Evolutionary conservation across 768 basidiomycete species (phyloP).

Genomic region (Auricularia auricula-judae): DNA sequence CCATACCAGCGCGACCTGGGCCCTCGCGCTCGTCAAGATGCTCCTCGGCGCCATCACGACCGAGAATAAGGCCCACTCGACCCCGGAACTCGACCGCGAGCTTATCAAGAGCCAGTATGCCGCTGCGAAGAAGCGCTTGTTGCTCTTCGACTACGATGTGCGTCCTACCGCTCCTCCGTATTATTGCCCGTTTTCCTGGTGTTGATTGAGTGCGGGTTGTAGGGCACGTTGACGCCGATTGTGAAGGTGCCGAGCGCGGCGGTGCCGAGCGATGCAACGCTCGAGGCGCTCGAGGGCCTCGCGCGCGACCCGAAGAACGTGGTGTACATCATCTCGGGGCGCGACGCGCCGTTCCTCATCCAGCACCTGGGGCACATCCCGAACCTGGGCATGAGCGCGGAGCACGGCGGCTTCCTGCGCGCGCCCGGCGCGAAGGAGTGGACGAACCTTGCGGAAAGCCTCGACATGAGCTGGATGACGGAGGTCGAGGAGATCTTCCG

Average conservation of each 20-base stretch:
- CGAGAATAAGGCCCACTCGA: constrained; percentile 70
- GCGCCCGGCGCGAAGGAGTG: constrained; percentile 60
- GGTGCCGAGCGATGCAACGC: constrained; percentile 60
- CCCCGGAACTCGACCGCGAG: constrained; percentile 67
- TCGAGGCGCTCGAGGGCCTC: constrained; percentile 62
- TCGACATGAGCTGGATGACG: constrained; percentile 97
- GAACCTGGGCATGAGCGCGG: constrained; percentile 83
- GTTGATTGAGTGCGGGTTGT: neutral
- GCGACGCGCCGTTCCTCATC: constrained; percentile 86
- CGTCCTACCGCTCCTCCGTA: constrained; percentile 18
- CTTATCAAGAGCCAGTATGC: constrained; percentile 51
- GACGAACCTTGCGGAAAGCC: constrained; percentile 77
- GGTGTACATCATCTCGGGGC: constrained; percentile 95
- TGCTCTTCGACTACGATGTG: constrained; percentile 95
- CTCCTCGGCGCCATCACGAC: constrained; percentile 71
- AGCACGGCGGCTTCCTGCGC: constrained; percentile 89
- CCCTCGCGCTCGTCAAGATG: constrained; percentile 79
- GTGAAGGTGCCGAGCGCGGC: constrained; percentile 90
- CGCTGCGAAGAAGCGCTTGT: constrained; percentile 67
- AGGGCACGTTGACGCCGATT: constrained; percentile 96
- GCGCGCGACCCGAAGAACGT: constrained; percentile 76
- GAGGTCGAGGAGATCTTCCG: constrained; percentile 94
- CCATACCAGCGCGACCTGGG: constrained; percentile 95
- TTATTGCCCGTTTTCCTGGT: constrained; percentile 1
- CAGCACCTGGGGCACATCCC: constrained; percentile 79